Percentiles rank a stretch among this genome's conserved stretches.
These are phyloP conservation scores for Trametes sp. DNA, from an alignment of 1,284 basidiomycete species.

Conservation along the genomic window DNA sequence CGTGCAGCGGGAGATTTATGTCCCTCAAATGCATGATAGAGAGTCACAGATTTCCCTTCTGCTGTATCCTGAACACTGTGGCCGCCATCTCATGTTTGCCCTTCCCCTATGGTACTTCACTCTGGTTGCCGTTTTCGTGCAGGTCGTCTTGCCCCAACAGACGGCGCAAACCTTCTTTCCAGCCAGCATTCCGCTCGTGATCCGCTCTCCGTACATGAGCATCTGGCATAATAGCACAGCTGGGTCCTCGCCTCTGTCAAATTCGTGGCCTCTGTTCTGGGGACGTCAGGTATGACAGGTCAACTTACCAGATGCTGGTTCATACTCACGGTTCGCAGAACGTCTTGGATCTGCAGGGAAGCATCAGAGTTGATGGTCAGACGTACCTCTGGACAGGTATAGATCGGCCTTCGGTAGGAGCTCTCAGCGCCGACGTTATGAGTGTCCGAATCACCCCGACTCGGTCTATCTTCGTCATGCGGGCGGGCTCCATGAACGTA, in stretches of 20 bases:
- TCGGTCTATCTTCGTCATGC: conserved; percentile 27
- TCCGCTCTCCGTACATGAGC: conserved; percentile 27
- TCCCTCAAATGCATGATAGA: no score
- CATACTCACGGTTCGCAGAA: neutral
- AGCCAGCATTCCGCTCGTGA: conserved; percentile 20
- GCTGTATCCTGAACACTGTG: no score
- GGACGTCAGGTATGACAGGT: neutral
- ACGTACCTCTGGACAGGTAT: conserved; percentile 33
- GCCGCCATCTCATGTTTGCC: no score
- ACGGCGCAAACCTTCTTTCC: conserved; percentile 20
- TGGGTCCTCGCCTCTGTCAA: neutral
- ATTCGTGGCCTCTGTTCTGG: conserved; percentile 23
- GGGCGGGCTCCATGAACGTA: conserved; percentile 32
- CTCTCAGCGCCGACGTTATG: conserved; percentile 19
- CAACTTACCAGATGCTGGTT: neutral
- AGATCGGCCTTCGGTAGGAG: neutral
- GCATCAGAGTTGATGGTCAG: conserved; percentile 30
- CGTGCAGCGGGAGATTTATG: no score
- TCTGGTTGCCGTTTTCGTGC: neutral
- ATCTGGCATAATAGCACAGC: conserved; percentile 16
- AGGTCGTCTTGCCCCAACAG: neutral
- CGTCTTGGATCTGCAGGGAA: conserved; percentile 15
- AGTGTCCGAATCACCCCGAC: conserved; percentile 29
- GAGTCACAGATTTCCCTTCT: no score
- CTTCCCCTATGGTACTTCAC: no score